A percentile compares a stretch with the other conserved stretches of the same genome.
These are phyloP conservation scores for Phytopythium ostracodes DNA, from an alignment of 352 stramenopile species.

Conservation along the genomic window DNA sequence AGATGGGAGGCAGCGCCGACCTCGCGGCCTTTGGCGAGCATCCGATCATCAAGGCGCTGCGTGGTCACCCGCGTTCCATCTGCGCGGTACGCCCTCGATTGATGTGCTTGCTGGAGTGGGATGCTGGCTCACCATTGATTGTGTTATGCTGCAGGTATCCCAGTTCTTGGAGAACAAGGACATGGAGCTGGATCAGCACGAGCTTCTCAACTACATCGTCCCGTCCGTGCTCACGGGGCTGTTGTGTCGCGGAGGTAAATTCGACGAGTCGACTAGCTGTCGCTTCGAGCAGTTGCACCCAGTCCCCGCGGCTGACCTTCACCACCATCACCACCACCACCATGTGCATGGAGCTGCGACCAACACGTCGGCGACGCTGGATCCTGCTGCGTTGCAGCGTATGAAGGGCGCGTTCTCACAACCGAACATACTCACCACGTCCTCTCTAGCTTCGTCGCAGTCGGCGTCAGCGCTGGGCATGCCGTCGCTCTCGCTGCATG, in stretches of 20 bases:
- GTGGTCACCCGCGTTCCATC: conserved; percentile 64
- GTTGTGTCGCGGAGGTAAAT: conserved; percentile 26
- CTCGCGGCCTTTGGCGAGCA: conserved; percentile 57
- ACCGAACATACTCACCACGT: conserved; percentile 19
- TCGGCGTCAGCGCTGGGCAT: conserved; percentile 9
- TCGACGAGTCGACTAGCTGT: conserved; percentile 9
- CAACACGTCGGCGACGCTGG: conserved; percentile 1
- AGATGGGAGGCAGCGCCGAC: conserved; percentile 72
- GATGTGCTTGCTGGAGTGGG: background rate
- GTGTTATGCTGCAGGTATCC: conserved; percentile 30
- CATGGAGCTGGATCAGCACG: conserved; percentile 78
- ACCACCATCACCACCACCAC: conserved; percentile 20
- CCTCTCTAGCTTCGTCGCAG: background rate
- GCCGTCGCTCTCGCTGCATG: conserved; percentile 3
- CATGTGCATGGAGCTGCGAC: conserved; percentile 13
- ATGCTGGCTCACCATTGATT: background rate
- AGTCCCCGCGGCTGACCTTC: background rate
- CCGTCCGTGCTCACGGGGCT: conserved; percentile 73
- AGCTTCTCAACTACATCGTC: conserved; percentile 82
- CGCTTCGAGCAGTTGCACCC: background rate
- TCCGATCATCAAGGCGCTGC: conserved; percentile 55
- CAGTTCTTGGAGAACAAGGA: conserved; percentile 82
- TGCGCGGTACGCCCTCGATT: conserved; percentile 38
- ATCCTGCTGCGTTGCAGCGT: conserved; percentile 8
- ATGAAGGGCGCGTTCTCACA: conserved; percentile 26